Evolutionary conservation across 2,329 filamentous ascomycete species (phyloP), one percentile per base, ranked within the genome.

Genomic region (Nemania sp.): DNA sequence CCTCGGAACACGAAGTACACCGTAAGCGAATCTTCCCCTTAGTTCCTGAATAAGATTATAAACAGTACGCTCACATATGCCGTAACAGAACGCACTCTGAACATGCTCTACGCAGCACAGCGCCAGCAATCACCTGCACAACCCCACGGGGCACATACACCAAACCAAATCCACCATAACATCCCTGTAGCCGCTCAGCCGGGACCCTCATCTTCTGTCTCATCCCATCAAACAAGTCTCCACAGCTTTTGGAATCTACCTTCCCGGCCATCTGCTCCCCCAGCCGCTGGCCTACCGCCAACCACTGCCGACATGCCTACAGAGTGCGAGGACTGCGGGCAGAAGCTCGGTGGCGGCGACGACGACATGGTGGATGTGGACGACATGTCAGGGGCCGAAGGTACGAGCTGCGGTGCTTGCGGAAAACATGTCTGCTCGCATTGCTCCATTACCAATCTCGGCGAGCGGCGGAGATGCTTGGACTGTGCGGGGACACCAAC

Each of bases 211-310:
- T 59, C 47, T 6, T 27, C 63, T 64, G 20, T 70, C 8, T 32
- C 73, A 3, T 67, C 73, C 15, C 58, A 58, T 47, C 88, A 90
- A 75, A 80, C 82, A 3, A 88, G 85, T 0, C 80, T 90, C 0
- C 87, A 90, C 76, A 85, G 81, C 47, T 90, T 90, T 79, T 91
- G 87, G 87, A 82, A 83, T n/a, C 81, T 90, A 15, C 82, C 80
- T 1, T 79, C 81, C 0, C 76, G 79, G 0, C 76, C 83, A 5
- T 69, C 73, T 13, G 57, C 77, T 0, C 73, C 79, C 0, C 72
- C 75, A 0, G 71, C 77, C 1, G 57, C 77, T 6, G 64, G 68
- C 59, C 47, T 69, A 55, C 65, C 54, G 11, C 62, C 32, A 5
- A 22, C 70, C 4, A 7, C 22, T 0, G 68, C 75, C 22, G 78